Base-by-base conservation (phyloP, 2,329 filamentous ascomycete species). In the Aspergillus puulaauensis region DNA sequence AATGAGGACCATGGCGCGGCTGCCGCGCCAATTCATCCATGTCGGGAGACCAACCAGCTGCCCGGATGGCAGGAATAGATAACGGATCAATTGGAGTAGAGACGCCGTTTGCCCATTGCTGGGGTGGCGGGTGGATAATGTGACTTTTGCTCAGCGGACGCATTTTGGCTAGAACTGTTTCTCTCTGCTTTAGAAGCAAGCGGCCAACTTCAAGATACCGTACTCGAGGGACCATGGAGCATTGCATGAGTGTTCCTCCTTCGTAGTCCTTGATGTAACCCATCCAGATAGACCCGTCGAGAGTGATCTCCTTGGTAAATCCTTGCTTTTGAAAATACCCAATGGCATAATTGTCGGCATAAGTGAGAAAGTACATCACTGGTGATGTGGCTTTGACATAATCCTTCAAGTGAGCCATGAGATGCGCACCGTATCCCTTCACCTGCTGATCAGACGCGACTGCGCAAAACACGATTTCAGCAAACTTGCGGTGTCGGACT, bases 181-280 rank as follows among this genome's bases (percentile, higher is more conserved):
- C 95, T 74, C 97, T 98, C 73, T 99, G 95, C 79, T 99, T 98
- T 46, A 96, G 84, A 2, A 99, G 83, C 91, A 99, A 96, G 61
- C 93, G 89, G 3, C 91, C 90, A 70, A 88, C 86, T 74, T 98
- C 93, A 6, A 99, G 87, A 75, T 99, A 99, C 49, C 95, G 89
- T 54, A 98, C 91, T 61, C 90, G 90, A 7, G 93, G 93, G 21
- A 99, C 83, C 95, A 99, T 98, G 52, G 90, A 91, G 71, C 95
- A 99, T 78, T 99, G 95, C 95, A 99, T 99, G 61, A 99, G 96
- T 0, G 95, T 99, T 55, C 95, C 95, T 57, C 95, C 95, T 76
- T 99, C 95, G 74, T 99, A 99, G 73, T 99, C 95, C 73, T 99
- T 99, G 80, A 99, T 99, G 69, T 98, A 99, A 2, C 95, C 95